These are phyloP conservation scores for Pterulicium gracile DNA, from an alignment of 1,284 basidiomycete species.

Conservation along the genomic window DNA sequence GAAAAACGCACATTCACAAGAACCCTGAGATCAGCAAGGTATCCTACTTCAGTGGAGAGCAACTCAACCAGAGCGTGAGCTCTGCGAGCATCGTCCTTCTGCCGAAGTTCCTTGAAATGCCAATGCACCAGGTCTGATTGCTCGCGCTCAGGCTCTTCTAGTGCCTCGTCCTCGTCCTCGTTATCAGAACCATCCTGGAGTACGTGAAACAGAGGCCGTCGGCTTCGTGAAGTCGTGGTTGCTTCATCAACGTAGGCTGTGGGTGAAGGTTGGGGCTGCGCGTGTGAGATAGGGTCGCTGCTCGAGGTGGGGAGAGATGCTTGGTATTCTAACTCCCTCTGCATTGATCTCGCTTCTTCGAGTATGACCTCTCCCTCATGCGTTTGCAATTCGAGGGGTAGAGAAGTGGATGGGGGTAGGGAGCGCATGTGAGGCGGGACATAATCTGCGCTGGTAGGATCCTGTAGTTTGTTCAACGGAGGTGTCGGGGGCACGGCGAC, in stretches of 20 bases:
- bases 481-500: neutral
- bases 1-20: constrained; percentile 54
- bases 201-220: neutral
- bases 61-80: constrained; percentile 73
- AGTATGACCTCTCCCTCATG: neutral
- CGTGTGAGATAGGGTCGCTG: too few relatives aligned
- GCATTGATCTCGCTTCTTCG: neutral
- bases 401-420: neutral
- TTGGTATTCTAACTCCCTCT: too few relatives aligned
- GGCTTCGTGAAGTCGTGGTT: neutral
- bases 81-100: constrained; percentile 36
- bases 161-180: neutral
- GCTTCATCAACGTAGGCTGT: too few relatives aligned
- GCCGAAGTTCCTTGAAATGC: neutral
- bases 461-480: neutral
- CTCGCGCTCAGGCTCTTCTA: neutral
- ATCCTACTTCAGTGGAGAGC: constrained; percentile 73
- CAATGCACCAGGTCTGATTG: too few relatives aligned
- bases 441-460: neutral
- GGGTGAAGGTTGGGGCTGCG: too few relatives aligned
- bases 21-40: constrained; percentile 65
- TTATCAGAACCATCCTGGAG: neutral
- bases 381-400: neutral
- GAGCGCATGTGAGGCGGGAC: neutral
- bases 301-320: neutral